Base-by-base conservation (phyloP, 2,329 filamentous ascomycete genomes). In the Colletotrichum eleusines region DNA sequence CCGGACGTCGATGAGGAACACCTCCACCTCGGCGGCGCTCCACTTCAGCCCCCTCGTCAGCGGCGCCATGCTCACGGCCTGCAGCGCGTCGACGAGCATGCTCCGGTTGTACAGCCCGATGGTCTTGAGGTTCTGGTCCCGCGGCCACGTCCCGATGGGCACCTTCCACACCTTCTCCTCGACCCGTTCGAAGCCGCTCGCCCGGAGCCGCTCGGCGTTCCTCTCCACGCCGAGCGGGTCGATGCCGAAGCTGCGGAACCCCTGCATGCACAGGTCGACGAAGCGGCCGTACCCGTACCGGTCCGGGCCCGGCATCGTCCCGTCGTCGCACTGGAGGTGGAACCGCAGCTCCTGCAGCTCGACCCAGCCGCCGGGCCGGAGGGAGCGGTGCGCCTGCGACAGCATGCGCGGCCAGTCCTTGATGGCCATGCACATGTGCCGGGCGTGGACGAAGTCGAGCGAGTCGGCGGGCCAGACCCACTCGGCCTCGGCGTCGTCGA, bases 191-290 rank as follows among this genome's bases (percentile, higher is more conserved):
- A 78, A 79, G 5, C 77, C 77, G 12, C 42, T 18, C 5, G 18
- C 40, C 12, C 63, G 86, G 1, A 88, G 75, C 60, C 87, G 82
- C 74, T 88, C 89, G 59, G 85, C 80, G 31, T 83, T 82, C 12
- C 80, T 79, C 54, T 87, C 84, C 59, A 83, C 84, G 0, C 86
- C 83, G 86, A 87, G 88, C n/a, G 80, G 76, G 73, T 85, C 86
- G 44, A 81, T 81, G 0, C 78, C 78, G 71, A 85, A 83, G 2
- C 82, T 84, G 50, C 83, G 82, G 20, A 86, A 76, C 0, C 84
- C 84, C 18, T 79, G 77, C 18, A 80, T 69, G 46, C 84, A 81
- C 11, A 89, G 82, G 53, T 89, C 85, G 5, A 86, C 83, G 72
- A 90, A 90, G 0, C 87, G 87, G 2, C 83, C 86, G 38, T 84